Conservation (phyloP, 305 asterid species). For the Lippia alba region DNA sequence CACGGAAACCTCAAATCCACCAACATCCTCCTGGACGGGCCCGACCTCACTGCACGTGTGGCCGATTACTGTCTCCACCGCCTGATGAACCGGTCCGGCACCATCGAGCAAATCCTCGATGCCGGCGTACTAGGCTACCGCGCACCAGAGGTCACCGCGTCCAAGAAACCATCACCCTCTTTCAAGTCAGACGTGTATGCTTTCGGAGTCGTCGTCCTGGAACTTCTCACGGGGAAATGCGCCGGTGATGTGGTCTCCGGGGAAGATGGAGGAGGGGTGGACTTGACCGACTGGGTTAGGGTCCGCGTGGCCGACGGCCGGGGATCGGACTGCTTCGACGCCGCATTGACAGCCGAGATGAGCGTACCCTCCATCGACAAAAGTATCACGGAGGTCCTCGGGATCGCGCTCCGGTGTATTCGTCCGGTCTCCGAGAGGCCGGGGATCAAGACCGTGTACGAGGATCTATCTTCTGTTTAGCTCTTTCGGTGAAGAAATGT, state of each 20-base stretch:
- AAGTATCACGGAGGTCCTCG: constrained; percentile 90
- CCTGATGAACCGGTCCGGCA: constrained; percentile 95
- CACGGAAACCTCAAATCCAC: constrained; percentile 97
- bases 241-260: constrained; percentile 97
- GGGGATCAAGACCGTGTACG: constrained; percentile 91
- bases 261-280: constrained; percentile 90
- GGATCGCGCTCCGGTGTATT: constrained; percentile 82
- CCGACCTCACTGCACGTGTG: constrained; percentile 80
- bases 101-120: constrained; percentile 89
- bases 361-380: constrained; percentile 68
- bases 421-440: constrained; percentile 91
- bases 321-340: constrained; percentile 81
- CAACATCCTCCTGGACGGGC: constrained; percentile 81
- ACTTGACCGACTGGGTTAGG: constrained; percentile 90
- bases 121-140: constrained; percentile 97
- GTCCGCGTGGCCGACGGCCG: constrained; percentile 82
- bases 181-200: constrained; percentile 96
- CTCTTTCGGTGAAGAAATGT: constrained; percentile 24
- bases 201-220: constrained; percentile 85
- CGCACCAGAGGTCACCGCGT: constrained; percentile 87
- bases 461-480: constrained; percentile 91
- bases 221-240: constrained; percentile 86
- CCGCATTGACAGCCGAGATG: constrained; percentile 56
- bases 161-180: constrained; percentile 88
- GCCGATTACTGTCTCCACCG: constrained; percentile 97